Evolutionary conservation across 768 basidiomycete genomes (phyloP).

Genomic region (Harrya chromipes): DNA sequence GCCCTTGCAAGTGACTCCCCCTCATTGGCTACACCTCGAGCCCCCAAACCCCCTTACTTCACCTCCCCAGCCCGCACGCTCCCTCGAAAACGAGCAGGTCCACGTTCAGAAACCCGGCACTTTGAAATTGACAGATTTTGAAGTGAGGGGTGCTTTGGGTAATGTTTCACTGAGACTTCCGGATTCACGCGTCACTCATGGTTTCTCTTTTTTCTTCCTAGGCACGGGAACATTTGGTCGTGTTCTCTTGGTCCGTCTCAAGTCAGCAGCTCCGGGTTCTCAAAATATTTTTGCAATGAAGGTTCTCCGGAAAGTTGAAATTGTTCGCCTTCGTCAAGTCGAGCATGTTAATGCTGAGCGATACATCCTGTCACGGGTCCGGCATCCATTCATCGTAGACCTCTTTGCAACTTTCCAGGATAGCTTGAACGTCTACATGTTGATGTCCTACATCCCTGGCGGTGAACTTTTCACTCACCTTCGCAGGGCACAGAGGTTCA

Average conservation of each 20-base stretch:
- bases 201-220: conserved; percentile 24
- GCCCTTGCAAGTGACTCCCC: conserved; percentile 4
- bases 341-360: conserved; percentile 98
- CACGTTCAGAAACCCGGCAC: conserved; percentile 55
- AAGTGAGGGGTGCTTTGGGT: conserved; percentile 79
- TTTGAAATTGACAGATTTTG: conserved; percentile 72
- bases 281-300: conserved; percentile 79
- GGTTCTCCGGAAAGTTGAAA: conserved; percentile 80
- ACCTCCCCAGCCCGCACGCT: conserved; percentile 44
- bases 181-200: conserved; percentile 2
- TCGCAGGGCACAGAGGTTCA: conserved; percentile 90
- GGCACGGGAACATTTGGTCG: conserved; percentile 97
- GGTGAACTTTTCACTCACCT: conserved; percentile 98
- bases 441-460: conserved; percentile 94
- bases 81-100: conserved; percentile 68
- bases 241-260: conserved; percentile 84
- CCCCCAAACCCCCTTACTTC: conserved; percentile 19
- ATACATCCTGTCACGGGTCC: conserved; percentile 85
- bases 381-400: conserved; percentile 96
- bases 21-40: conserved; percentile 10
- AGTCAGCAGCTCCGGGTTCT: conserved; percentile 43
- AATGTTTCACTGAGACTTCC: conserved; percentile 18
- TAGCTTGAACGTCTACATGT: conserved; percentile 95
- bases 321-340: conserved; percentile 89
- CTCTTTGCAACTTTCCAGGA: conserved; percentile 96